These are phyloP conservation scores for Tricharina praecox DNA, from an alignment of 495 filamentous ascomycete genomes.

Conservation along the genomic window DNA sequence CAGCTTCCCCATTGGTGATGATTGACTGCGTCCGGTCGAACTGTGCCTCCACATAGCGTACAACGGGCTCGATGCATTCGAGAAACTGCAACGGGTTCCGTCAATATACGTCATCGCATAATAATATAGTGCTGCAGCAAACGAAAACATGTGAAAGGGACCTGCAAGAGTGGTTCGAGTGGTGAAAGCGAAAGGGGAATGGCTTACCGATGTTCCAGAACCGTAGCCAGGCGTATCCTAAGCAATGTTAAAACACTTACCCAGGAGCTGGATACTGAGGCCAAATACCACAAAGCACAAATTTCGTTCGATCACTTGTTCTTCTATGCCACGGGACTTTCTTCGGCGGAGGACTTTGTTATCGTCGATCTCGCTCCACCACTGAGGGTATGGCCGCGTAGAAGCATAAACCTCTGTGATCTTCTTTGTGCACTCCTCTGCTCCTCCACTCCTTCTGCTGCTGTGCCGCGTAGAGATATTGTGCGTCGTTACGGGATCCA, in stretches of 20 bases:
- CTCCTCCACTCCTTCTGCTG: slow-evolving; percentile 10
- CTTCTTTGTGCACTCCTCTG: slow-evolving; percentile 30
- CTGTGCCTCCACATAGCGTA: slow-evolving; percentile 61
- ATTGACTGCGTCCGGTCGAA: slow-evolving; percentile 47
- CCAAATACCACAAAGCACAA: slow-evolving; percentile 87
- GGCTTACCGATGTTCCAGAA: slow-evolving; percentile 40
- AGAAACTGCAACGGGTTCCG: slow-evolving; percentile 31
- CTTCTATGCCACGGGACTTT: slow-evolving; percentile 52
- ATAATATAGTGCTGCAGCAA: background rate
- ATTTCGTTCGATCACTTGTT: slow-evolving; percentile 77
- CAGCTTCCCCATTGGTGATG: slow-evolving; percentile 44
- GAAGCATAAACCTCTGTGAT: slow-evolving; percentile 82
- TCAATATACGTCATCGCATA: background rate
- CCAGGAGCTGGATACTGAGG: too few species aligned
- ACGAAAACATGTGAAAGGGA: background rate
- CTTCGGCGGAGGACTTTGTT: slow-evolving; percentile 50
- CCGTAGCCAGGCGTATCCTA: slow-evolving; percentile 74
- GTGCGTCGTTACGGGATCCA: slow-evolving; percentile 53
- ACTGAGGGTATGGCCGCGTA: slow-evolving; percentile 76
- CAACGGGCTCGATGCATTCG: slow-evolving; percentile 49
- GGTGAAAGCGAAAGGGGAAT: background rate
- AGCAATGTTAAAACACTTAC: too few species aligned
- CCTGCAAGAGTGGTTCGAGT: background rate
- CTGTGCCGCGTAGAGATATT: slow-evolving; percentile 17
- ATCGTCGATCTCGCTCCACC: slow-evolving; percentile 87